A percentile compares a stretch with the other conserved stretches of the same genome.
These are phyloP conservation scores for Mortierella claussenii DNA, from an alignment of 192 early-diverging fungal species.

Conservation along the genomic window DNA sequence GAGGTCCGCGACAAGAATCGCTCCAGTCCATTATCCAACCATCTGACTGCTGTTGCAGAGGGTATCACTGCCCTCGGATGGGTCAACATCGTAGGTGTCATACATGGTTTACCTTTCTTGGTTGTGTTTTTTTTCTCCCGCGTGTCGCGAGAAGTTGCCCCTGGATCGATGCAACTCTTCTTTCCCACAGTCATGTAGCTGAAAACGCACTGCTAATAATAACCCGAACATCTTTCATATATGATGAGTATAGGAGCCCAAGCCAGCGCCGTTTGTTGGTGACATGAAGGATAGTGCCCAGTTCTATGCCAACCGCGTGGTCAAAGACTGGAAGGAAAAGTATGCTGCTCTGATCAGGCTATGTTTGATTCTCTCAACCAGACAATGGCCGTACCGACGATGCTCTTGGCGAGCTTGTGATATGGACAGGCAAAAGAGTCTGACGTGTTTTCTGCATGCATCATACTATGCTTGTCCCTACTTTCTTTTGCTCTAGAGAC, in stretches of 20 bases:
- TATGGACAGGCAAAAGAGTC: no score
- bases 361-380: no score
- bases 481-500: constrained; percentile 60
- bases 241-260: constrained; percentile 69
- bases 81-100: constrained; percentile 77
- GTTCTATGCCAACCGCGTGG: constrained; percentile 92
- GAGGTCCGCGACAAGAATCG: constrained; percentile 85
- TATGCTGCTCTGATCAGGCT: constrained; percentile 56
- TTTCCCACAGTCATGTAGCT: background rate
- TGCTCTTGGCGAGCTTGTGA: no score
- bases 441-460: no score
- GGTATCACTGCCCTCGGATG: constrained; percentile 93
- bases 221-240: no score
- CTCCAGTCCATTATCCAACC: constrained; percentile 75
- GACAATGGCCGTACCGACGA: no score
- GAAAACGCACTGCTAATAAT: no score
- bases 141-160: no score
- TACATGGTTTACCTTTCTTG: background rate
- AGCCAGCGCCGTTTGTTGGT: constrained; percentile 86
- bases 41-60: constrained; percentile 88
- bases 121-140: constrained; percentile 12
- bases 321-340: constrained; percentile 91
- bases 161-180: no score
- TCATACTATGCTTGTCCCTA: no score
- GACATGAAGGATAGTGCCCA: constrained; percentile 93